Base-by-base conservation (phyloP, 1,284 basidiomycete species). In the Ustilago curta region DNA sequence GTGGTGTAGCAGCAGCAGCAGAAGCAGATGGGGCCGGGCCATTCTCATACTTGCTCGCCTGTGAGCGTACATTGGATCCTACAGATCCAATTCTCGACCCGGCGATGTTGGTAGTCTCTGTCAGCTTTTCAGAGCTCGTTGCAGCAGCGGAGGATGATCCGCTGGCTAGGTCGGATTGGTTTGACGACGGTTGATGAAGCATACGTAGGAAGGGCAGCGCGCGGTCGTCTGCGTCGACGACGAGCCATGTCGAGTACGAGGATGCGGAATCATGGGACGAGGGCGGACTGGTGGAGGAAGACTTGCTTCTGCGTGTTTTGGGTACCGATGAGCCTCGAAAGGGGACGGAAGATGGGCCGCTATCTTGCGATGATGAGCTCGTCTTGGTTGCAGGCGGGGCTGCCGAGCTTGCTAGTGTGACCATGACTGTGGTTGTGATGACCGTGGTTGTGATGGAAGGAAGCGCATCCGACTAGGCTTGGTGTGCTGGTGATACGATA, bases 41-140 rank as follows among this genome's bases (percentile, higher is more conserved):
- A 32, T 62, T 59, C 11, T 72, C 70, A 49, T 56, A 67, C 48
- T 63, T 66, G 42, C 47, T 59, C 23, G 64, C 70, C 43, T 62
- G 59, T 5, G 59, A 62, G 40, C 48, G 51, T 19, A 66, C 69
- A 18, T 52, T 56, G 1, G 69, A 59, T 23, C 25, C 52, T 3
- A 25, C 42, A 1, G 55, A 27, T 0, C 43, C 42, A 1, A 39
- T 11, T 5, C 55, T 47, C 1, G 48, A 37, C 1, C 42, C 11
- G 39, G 51, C 40, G 31, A 40, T 63, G 48, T 64, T 65, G 39
- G 55, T 74, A 16, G 53, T 53, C 12, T 70, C 59, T 32, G 67
- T 63, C 27, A 70, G 62, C 44, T 70, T 70, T 27, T 66, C 67
- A 14, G 63, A 37, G 53, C 62, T 66, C 0, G 48, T 31, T 14